Conservation (phyloP, 1,139 yeast genomes). For the Scheffersomyces segobiensis region DNA sequence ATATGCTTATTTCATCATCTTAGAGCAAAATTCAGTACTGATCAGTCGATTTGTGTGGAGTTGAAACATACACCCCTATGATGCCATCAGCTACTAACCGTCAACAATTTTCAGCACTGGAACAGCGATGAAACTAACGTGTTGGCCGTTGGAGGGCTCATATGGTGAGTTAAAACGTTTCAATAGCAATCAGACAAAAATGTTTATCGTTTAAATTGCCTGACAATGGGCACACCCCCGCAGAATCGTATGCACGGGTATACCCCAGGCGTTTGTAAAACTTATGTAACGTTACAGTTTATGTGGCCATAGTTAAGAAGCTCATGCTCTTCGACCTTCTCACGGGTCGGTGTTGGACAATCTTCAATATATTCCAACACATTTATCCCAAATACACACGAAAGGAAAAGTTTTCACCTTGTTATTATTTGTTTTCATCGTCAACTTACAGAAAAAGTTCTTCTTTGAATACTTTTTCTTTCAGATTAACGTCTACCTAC, state of each 20-base stretch:
- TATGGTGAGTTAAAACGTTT: background rate
- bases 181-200: background rate
- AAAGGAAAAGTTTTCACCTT: background rate
- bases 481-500: background rate
- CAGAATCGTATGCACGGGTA: background rate
- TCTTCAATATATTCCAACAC: background rate
- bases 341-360: background rate
- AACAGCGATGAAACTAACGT: background rate
- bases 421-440: background rate
- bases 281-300: background rate
- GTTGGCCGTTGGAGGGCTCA: background rate
- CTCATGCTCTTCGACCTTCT: background rate
- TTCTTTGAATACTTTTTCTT: background rate
- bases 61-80: too few species aligned
- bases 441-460: background rate
- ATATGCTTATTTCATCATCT: too few species aligned
- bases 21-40: too few species aligned
- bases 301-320: background rate
- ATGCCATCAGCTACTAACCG: too few species aligned
- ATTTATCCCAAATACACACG: background rate
- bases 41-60: too few species aligned
- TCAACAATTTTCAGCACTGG: background rate
- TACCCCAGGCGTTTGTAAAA: background rate
- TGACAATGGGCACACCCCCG: background rate
- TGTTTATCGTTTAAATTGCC: background rate